Base-by-base conservation (phyloP, 2,329 filamentous ascomycete genomes). In the Claviceps sp. region DNA sequence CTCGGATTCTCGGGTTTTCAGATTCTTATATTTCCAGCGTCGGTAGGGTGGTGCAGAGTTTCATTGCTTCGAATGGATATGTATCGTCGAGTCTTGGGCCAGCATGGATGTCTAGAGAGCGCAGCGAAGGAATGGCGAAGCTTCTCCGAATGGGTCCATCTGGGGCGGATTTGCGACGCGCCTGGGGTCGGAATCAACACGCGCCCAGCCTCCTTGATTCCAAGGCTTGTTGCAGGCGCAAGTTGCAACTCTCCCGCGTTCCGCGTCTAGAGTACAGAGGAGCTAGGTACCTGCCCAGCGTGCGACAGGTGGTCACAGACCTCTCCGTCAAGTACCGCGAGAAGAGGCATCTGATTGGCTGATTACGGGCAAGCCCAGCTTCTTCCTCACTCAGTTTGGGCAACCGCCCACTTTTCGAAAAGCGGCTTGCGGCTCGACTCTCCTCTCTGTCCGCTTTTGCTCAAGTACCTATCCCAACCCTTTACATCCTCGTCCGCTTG, bases 291-390 rank as follows among this genome's bases (percentile, higher is more conserved):
- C 4, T 26, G 11, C n/a, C 19, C 8, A 4, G 40, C 40, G 40
- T n/a, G 14, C 3, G 39, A 10, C 16, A 41, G 3, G 39, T 41
- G 16, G 16, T 17, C n/a, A 24, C 13, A 24, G 19, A 16, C 22
- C 16, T 22, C 17, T 52, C n/a, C 47, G 52, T 14, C 38, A 53
- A 52, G 64, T 64, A 62, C 34, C 48, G 2, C 14, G 19, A 37
- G 16, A 26, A 4, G n/a, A 24, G 3, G 10, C 1, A 40, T 55
- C 40, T 63, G 51, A 68, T 68, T 68, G 65, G 66, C 38, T 11
- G 5, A 8, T 34, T 4, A 50, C 61, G 61, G 59, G 60, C 63
- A 58, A 50, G 50, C 19, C 19, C 19, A 19, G 19, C 19, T 19
- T 19, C 19, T 19, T 19, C 19, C 19, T 19, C 26, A 37, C 24